Evolutionary conservation across 2,329 filamentous ascomycete species (phyloP), one percentile per base, ranked within the genome.

Genomic region (Exophiala oligosperma): DNA sequence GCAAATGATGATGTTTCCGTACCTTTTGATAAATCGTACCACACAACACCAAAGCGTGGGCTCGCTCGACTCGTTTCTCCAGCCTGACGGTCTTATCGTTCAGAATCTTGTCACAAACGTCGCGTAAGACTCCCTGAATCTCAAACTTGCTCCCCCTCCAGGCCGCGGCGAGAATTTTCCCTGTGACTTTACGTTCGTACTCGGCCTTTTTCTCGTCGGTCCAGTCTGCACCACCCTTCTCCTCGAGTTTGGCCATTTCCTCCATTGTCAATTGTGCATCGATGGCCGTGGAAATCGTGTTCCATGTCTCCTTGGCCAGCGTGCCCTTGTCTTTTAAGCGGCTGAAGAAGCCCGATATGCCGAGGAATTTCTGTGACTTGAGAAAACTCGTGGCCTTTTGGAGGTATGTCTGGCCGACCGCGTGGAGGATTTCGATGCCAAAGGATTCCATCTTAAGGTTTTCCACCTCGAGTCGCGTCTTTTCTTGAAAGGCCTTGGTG

Each of bases 371-470:
- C 73, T 99, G 94, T 50, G 89, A 93, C 73, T 96, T 96, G 65
- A 99, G 82, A 70, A 97, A 88, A 1, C 87, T 88, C 1, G 89
- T 90, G 2, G 89, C 91, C 76, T 97, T 97, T 73, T 87, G 86
- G 28, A 94, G 77, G 74, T 99, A 99, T 3, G 91, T 96, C 66
- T 89, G 83, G 14, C 94, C 94, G 68, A 99, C 95, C 47, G 94
- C 92, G 74, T 97, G 93, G 49, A 97, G 81, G 67, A 97, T 97
- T 67, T 99, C 94, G 43, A 99, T 82, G 52, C 94, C 94, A 68
- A 99, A 99, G 0, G 90, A 95, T 77, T 99, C 94, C 91, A 99
- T 99, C 82, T 97, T 99, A 68, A 99, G 81, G 71, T 97, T 96
- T 79, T 99, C 94, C 26, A 96, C 91, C 77, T 99, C 94, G 41